These are phyloP conservation scores for Claviceps sp. DNA, from an alignment of 2,329 filamentous ascomycete species.

Conservation along the genomic window DNA sequence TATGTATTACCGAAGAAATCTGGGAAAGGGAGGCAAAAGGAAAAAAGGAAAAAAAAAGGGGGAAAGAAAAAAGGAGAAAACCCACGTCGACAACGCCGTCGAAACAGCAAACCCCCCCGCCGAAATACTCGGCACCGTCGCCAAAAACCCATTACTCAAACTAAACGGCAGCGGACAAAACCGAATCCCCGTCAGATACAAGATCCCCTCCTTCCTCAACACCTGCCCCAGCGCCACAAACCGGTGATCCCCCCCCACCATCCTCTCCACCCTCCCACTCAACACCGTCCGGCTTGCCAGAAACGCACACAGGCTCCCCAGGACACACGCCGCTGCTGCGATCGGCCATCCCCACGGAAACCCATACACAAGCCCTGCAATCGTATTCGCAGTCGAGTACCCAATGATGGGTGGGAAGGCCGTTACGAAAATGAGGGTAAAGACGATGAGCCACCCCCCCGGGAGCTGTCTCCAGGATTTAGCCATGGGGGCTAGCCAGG, in stretches of 20 bases:
- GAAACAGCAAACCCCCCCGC: conserved; percentile 65
- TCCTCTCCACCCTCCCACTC: conserved; percentile 60
- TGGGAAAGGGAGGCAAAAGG: too few relatives aligned
- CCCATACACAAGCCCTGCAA: conserved; percentile 42
- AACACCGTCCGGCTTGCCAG: conserved; percentile 68
- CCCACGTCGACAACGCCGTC: conserved; percentile 58
- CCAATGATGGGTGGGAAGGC: conserved; percentile 82
- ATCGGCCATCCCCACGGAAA: conserved; percentile 64
- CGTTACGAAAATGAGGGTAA: conserved; percentile 59
- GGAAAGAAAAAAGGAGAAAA: not conserved
- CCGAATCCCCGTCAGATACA: conserved; percentile 80
- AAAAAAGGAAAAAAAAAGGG: not conserved
- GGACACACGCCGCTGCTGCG: conserved; percentile 62
- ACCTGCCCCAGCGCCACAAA: conserved; percentile 84
- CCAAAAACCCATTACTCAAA: conserved; percentile 84
- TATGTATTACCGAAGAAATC: too few relatives aligned
- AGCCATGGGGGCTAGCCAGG: conserved; percentile 57
- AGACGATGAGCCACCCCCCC: conserved; percentile 64
- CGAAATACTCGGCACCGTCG: conserved; percentile 80
- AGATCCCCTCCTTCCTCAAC: conserved; percentile 77
- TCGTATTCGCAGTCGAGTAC: conserved; percentile 58
- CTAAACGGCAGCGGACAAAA: conserved; percentile 89
- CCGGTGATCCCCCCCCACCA: conserved; percentile 71
- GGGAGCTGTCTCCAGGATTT: conserved; percentile 61
- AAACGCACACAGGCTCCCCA: conserved; percentile 69